Base-by-base conservation (phyloP, 768 basidiomycete species). In the Serendipita vermifera region DNA sequence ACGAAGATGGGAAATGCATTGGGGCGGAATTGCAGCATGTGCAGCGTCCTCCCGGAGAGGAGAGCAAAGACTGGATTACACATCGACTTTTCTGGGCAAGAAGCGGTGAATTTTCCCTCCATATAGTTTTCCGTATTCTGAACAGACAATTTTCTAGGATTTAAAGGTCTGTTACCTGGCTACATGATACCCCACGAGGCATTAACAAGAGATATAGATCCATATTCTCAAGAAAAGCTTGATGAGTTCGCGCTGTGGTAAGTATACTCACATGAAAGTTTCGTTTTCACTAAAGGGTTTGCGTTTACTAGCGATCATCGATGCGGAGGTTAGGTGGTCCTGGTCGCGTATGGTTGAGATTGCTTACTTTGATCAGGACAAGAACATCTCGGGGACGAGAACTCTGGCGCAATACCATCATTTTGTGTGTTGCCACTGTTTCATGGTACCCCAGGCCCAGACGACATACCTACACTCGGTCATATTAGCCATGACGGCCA, bases 401-500 rank as follows among this genome's bases (percentile, higher is more conserved):
- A 66, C 6, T 66, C 64, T 20, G 66, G 73, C 3, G 72, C 73
- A 0, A 70, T 73, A 57, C 77, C 78, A 4, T 82, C 77, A 3
- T 77, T 72, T 59, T 82, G 80, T 62, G 70, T 68, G 3, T 63
- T 80, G 2, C 76, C 80, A 0, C 67, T 77, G 38, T 77, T 82
- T 65, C 81, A 82, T 62, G 65, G 69, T 0, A 67, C 70, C 0
- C 60, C 63, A 54, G 63, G 67, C 9, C 59, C 66, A 3, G 64
- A 64, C 22, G 61, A 66, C 4, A 61, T 65, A 1, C 59, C 64
- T 1, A 59, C 61, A 0, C 55, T 51, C n/a, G 46, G 46, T 9
- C 46, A 82, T 60, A 59, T 78, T 39, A 81, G 80, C 3, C 67
- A 66, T 20, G 80, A 82, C 46, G 80, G 81, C 0, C 81, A 82